Conservation (phyloP, 495 filamentous ascomycete species). For the Aspergillus saccharolyticus region DNA sequence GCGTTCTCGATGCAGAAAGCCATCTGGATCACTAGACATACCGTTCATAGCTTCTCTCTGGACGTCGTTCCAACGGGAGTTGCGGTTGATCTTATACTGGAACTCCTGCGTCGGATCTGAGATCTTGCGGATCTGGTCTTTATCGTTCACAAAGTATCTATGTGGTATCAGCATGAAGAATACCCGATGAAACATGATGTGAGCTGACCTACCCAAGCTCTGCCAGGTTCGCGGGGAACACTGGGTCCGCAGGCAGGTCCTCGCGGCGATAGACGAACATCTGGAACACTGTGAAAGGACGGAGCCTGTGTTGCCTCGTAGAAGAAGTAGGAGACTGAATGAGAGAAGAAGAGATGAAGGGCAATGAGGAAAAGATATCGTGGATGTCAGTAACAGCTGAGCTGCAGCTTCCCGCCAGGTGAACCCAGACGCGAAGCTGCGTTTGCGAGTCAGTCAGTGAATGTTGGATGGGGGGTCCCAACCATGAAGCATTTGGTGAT, state of each 20-base stretch:
- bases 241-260: constrained; percentile 66
- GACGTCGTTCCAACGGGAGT: constrained; percentile 64
- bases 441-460: neutral
- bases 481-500: too few relatives aligned
- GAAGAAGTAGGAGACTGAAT: constrained; percentile 3
- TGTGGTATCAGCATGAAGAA: neutral
- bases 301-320: constrained; percentile 3
- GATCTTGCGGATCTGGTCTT: constrained; percentile 66
- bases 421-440: neutral
- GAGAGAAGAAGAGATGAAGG: neutral
- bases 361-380: neutral
- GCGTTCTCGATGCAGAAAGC: neutral
- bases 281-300: constrained; percentile 5
- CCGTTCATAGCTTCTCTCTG: constrained; percentile 67
- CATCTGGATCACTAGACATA: constrained; percentile 25
- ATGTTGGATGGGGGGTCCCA: too few relatives aligned
- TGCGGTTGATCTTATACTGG: constrained; percentile 65
- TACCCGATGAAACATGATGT: neutral
- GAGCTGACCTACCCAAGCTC: constrained; percentile 58
- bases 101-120: constrained; percentile 62
- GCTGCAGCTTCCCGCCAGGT: constrained; percentile 1
- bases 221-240: constrained; percentile 56
- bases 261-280: constrained; percentile 67
- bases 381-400: neutral
- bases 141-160: constrained; percentile 67